Conservation (phyloP, 2,329 filamentous ascomycete species). For the Colletotrichum liriopes region DNA sequence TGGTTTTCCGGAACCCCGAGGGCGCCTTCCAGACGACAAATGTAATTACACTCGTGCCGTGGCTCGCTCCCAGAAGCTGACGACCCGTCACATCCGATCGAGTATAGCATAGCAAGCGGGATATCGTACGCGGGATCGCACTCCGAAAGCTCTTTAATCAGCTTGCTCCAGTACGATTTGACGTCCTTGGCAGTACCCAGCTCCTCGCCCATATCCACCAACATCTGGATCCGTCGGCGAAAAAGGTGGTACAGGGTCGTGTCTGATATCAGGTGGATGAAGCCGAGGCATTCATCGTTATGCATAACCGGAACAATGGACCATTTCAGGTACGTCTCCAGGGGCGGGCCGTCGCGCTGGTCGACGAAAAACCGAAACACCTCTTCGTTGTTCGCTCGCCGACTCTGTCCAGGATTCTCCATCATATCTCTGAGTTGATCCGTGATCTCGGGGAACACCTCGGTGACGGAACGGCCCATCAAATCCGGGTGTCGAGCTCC, state of each 20-base stretch:
- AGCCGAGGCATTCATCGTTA: conserved; percentile 59
- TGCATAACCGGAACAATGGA: conserved; percentile 64
- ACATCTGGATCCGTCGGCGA: conserved; percentile 65
- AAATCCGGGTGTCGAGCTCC: conserved; percentile 76
- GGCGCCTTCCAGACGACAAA: conserved; percentile 61
- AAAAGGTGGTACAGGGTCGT: conserved; percentile 64
- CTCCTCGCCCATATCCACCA: conserved; percentile 63
- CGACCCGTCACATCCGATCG: conserved; percentile 59
- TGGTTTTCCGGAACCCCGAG: conserved; percentile 63
- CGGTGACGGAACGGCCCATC: conserved; percentile 72
- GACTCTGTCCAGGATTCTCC: conserved; percentile 49
- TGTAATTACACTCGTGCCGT: conserved; percentile 51
- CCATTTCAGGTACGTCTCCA: conserved; percentile 66
- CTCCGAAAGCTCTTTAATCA: conserved; percentile 60
- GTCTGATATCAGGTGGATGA: conserved; percentile 64
- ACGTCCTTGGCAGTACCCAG: conserved; percentile 60
- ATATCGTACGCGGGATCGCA: conserved; percentile 64
- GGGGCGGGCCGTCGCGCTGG: conserved; percentile 56
- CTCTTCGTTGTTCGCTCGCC: conserved; percentile 56
- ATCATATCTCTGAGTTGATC: conserved; percentile 63
- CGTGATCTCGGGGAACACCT: conserved; percentile 67
- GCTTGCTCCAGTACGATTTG: conserved; percentile 64
- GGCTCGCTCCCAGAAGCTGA: conserved; percentile 46
- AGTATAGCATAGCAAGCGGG: conserved; percentile 67
- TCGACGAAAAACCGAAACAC: conserved; percentile 64